Evolutionary conservation across 2,329 filamentous ascomycete species (phyloP).

Genomic region (Colletotrichum costaricense): DNA sequence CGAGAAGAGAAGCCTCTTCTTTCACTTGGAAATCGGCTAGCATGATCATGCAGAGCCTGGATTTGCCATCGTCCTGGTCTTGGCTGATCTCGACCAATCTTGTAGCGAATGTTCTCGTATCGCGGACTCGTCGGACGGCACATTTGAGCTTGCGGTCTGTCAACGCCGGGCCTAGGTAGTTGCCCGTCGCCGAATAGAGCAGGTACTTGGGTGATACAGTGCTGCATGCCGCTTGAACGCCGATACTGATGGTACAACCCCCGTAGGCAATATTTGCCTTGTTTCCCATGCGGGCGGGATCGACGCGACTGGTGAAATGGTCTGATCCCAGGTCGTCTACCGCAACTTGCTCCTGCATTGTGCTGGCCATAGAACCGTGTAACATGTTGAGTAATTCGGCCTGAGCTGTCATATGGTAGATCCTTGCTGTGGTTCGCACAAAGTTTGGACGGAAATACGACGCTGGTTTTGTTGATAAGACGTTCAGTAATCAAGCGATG

Average conservation of each 20-base stretch:
- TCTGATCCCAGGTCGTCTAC: slow-evolving; percentile 23
- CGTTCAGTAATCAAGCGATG: slow-evolving; percentile 12
- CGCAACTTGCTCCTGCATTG: slow-evolving; percentile 26
- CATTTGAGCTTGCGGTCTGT: slow-evolving; percentile 51
- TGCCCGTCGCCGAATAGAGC: slow-evolving; percentile 58
- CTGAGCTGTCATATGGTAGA: not conserved
- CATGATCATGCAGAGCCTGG: slow-evolving; percentile 54
- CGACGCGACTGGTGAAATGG: slow-evolving; percentile 41
- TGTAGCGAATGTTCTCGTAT: slow-evolving; percentile 60
- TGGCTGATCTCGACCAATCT: slow-evolving; percentile 58
- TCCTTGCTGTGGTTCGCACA: not conserved
- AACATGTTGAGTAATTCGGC: not conserved
- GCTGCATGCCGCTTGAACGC: slow-evolving; percentile 52
- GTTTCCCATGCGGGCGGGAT: slow-evolving; percentile 47
- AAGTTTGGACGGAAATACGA: not conserved
- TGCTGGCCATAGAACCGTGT: slow-evolving; percentile 15
- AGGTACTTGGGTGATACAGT: slow-evolving; percentile 50
- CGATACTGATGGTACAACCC: slow-evolving; percentile 54
- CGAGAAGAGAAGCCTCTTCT: slow-evolving; percentile 48
- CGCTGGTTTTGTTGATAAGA: not conserved
- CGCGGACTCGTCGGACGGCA: slow-evolving; percentile 49
- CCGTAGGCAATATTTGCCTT: slow-evolving; percentile 53
- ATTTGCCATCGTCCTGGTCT: slow-evolving; percentile 46
- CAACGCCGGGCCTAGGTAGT: slow-evolving; percentile 58
- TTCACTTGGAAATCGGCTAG: slow-evolving; percentile 58